Evolutionary conservation across 1,284 basidiomycete genomes (phyloP), one percentile per base, ranked within the genome.

Genomic region (Pascua sp.): DNA sequence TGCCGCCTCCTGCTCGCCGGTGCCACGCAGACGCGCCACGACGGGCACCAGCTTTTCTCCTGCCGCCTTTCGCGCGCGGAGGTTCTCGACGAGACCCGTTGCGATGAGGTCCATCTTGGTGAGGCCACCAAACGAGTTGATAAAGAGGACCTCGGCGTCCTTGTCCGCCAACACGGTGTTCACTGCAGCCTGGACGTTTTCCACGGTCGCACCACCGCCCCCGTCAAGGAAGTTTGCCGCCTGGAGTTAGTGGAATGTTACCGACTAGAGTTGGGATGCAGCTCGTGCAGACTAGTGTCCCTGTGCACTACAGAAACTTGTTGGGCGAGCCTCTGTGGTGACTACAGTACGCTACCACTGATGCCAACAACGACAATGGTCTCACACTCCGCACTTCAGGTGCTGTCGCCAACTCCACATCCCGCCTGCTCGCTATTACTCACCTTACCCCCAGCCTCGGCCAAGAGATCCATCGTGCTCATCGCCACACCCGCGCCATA

Each of bases 151-250:
- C 13, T 62, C 48, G 18, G 61, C 64, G 54, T 60, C 66, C 8
- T 41, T 37, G 57, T 67, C 66, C 5, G 42, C 40, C 45, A 65
- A 47, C 16, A 67, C 38, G 11, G 63, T 48, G 49, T 57, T 59
- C 55, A 67, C 47, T 10, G 64, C 66, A 1, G 66, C 64, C 11
- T 48, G 52, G 41, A 65, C 64, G 51, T 67, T 67, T 41, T 56
- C 64, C 41, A 56, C 57, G 4, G 62, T 67, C 5, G 66, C 66
- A n/a, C 66, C 66, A n/a, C 66, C 66, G 41, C 66, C 66, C 15
- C 66, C 66, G 54, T 67, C 66, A 12, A 67, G 64, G 53, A 67
- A 67, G 59, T 67, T 67, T 36, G 66, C 58, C 9, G 66, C 62
- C 58, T 58, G 7, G 41, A 16, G 18, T 8, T 42, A 11, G 4